phyloP scores from a whole-genome alignment of 768 basidiomycete genomes.

The Lactifluus subvellereus region DNA sequence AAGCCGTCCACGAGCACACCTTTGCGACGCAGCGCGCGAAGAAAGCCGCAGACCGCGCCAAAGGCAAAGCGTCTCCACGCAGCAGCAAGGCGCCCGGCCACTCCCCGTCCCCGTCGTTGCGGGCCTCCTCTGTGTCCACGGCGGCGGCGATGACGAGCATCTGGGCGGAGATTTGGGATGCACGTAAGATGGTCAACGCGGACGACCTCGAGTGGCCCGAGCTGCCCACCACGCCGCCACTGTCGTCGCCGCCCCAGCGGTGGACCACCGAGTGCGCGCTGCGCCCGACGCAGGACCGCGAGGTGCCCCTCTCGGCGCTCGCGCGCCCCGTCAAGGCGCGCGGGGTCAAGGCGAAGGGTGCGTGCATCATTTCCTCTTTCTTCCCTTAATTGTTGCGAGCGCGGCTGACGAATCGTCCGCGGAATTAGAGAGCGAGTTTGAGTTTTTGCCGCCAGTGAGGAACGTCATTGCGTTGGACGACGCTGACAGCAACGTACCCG shows the following conservation, averaged over 20 bases:
- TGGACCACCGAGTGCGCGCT: neutral
- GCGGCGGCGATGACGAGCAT: neutral
- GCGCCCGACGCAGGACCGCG: constrained; percentile 18
- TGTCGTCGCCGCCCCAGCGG: neutral
- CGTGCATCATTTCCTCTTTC: constrained; percentile 16
- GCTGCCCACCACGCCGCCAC: neutral
- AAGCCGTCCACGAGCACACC: constrained; percentile 15
- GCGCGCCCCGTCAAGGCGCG: constrained; percentile 26
- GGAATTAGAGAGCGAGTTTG: constrained; percentile 45
- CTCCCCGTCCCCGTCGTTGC: neutral
- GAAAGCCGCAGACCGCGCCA: constrained; percentile 24
- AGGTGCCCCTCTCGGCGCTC: constrained; percentile 28
- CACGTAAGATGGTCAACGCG: neutral
- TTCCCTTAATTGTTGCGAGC: neutral
- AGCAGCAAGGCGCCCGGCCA: neutral
- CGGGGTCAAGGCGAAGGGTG: constrained; percentile 36
- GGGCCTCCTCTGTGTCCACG: neutral
- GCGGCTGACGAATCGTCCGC: neutral
- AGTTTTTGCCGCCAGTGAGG: constrained; percentile 47
- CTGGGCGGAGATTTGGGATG: constrained; percentile 17
- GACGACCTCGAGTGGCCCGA: constrained; percentile 19
- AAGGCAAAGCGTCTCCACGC: constrained; percentile 7
- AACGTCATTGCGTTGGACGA: constrained; percentile 59
- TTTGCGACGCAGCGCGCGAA: constrained; percentile 20
- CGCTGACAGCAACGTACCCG: constrained; percentile 35